phyloP scores from a whole-genome alignment of 2,329 filamentous ascomycete genomes.

The Raffaelea albimanens region DNA sequence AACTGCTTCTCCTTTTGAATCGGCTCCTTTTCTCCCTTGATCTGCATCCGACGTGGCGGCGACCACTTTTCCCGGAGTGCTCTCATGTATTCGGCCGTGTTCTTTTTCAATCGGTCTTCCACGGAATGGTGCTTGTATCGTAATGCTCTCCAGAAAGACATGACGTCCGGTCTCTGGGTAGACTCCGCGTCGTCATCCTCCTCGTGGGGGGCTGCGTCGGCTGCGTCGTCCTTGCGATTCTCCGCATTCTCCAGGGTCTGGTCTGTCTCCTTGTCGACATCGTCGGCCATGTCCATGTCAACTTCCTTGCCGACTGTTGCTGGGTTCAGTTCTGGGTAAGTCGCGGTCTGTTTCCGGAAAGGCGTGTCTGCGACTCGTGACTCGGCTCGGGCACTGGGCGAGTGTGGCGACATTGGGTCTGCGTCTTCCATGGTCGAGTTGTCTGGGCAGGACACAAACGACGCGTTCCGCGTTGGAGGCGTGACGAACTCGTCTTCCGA shows the following conservation, averaged over 20 bases:
- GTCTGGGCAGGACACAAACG: conserved; percentile 16
- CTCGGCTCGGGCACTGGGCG: conserved; percentile 1
- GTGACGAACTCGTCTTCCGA: conserved; percentile 47
- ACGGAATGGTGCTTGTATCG: conserved; percentile 25
- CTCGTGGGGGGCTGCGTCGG: neutral
- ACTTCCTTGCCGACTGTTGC: no score
- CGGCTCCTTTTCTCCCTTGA: conserved; percentile 40
- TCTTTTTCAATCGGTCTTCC: conserved; percentile 33
- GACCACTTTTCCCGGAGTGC: conserved; percentile 37
- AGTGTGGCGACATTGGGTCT: neutral
- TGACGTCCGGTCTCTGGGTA: conserved; percentile 6
- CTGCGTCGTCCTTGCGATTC: neutral
- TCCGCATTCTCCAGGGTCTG: no score
- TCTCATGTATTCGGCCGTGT: conserved; percentile 36
- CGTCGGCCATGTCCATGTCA: no score
- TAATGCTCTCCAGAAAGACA: conserved; percentile 12
- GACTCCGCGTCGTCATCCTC: conserved; percentile 1
- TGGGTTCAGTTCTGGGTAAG: no score
- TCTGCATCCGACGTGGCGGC: conserved; percentile 32
- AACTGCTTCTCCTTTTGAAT: conserved; percentile 36
- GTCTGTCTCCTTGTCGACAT: no score
- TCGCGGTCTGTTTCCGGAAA: neutral
- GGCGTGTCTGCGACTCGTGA: conserved; percentile 7
- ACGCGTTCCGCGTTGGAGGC: conserved; percentile 26
- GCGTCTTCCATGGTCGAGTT: conserved; percentile 1